Percentiles rank a stretch among this genome's conserved stretches.
Conservation (phyloP, 306 rosid species). For the Citrullus colocynthis region DNA sequence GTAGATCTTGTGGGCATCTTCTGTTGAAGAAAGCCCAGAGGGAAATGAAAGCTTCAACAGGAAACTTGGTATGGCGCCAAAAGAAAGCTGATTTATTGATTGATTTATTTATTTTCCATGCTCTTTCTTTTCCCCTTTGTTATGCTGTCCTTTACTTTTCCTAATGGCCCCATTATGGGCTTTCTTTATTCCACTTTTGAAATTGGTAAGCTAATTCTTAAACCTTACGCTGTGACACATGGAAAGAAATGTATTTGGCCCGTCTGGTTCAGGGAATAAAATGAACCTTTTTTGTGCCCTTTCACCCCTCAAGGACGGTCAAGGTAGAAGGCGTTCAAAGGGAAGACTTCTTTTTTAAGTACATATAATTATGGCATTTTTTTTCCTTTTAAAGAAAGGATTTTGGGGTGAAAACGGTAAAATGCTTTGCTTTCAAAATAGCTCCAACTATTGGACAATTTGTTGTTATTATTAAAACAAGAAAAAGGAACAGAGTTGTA, state of each 20-base stretch:
- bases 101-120: not conserved
- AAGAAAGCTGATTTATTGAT: not conserved
- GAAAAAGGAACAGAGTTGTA: not conserved
- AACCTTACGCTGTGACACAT: not conserved
- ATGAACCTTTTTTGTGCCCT: not conserved
- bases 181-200: slow-evolving; percentile 1
- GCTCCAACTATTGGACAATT: not conserved
- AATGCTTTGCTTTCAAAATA: not conserved
- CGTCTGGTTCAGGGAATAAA: not conserved
- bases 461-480: not conserved
- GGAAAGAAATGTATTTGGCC: not conserved
- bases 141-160: not conserved
- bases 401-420: not conserved
- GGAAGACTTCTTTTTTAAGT: not conserved
- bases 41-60: not conserved
- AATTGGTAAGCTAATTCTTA: not conserved
- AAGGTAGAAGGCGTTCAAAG: not conserved
- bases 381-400: not conserved
- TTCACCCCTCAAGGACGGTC: not conserved
- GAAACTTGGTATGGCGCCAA: not conserved
- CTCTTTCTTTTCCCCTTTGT: not conserved
- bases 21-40: not conserved
- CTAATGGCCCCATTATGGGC: not conserved
- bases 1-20: not conserved
- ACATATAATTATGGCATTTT: not conserved